phyloP scores from a whole-genome alignment of 2,329 filamentous ascomycete genomes.

The Cladophialophora psammophila region DNA sequence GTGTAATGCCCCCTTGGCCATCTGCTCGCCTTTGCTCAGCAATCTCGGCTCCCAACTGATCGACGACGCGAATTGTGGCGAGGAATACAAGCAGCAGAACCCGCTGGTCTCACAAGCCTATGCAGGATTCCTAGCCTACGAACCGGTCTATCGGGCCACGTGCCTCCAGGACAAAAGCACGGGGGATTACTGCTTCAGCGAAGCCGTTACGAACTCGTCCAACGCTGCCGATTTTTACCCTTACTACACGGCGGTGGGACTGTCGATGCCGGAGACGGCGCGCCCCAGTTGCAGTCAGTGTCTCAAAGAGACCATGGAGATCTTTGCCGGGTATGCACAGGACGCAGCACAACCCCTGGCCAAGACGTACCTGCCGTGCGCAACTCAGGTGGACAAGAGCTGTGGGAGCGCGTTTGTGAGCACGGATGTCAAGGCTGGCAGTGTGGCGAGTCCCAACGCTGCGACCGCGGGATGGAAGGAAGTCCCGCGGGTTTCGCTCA shows the following conservation, averaged over 20 bases:
- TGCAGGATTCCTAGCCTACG: slow-evolving; percentile 77
- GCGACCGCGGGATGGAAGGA: neutral
- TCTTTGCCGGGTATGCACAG: slow-evolving; percentile 74
- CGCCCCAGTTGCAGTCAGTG: slow-evolving; percentile 79
- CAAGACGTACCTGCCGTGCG: slow-evolving; percentile 73
- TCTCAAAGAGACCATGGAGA: slow-evolving; percentile 78
- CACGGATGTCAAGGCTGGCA: slow-evolving; percentile 49
- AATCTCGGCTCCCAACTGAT: slow-evolving; percentile 71
- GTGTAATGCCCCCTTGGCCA: slow-evolving; percentile 71
- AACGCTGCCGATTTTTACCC: slow-evolving; percentile 77
- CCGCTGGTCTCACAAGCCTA: slow-evolving; percentile 77
- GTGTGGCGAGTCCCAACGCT: slow-evolving; percentile 16
- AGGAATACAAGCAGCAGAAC: slow-evolving; percentile 73
- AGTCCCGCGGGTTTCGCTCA: neutral
- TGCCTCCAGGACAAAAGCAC: slow-evolving; percentile 75
- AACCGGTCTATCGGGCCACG: slow-evolving; percentile 77
- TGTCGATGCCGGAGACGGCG: slow-evolving; percentile 69
- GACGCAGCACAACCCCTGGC: slow-evolving; percentile 72
- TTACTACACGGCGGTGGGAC: slow-evolving; percentile 85
- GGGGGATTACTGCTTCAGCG: slow-evolving; percentile 77
- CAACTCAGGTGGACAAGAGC: slow-evolving; percentile 72
- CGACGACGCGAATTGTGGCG: slow-evolving; percentile 68
- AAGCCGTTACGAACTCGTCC: slow-evolving; percentile 78
- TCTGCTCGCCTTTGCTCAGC: slow-evolving; percentile 72
- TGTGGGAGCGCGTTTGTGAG: slow-evolving; percentile 65